Base-by-base conservation (phyloP, 2,329 filamentous ascomycete genomes). In the Anthostomella pinea region DNA sequence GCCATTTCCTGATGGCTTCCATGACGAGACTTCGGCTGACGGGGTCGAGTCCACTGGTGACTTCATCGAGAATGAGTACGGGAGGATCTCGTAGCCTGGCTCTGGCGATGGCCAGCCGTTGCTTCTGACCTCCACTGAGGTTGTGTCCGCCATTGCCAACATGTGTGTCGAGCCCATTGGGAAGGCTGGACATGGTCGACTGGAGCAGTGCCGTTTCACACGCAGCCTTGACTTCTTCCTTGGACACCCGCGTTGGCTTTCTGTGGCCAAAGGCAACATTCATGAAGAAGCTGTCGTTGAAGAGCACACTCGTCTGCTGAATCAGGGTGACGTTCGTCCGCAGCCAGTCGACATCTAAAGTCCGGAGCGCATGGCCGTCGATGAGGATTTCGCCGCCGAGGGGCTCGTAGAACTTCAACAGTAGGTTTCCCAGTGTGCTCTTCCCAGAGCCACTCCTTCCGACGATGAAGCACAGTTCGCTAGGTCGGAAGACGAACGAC, bases 371-470 rank as follows among this genome's bases (percentile, higher is more conserved):
- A 2, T 73, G 58, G 1, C 76, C 80, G 52, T 95, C 88, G 8
- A 97, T 66, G 0, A 73, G 57, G 11, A 96, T 81, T 0, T 75
- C 60, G 0, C 90, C 91, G 0, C 65, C 65, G 0, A 65, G 60
- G 0, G 86, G 78, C 6, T 77, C 68, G 54, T 96, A 95, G 50
- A 94, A 85, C 9, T 82, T 78, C 33, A 89, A 71, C 1, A 97
- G 70, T 1, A 97, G 70, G 54, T 87, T 88, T 1, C 84, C 82
- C 2, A 97, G 56, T 0, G 91, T 97, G 50, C 88, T 95, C 60
- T 97, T 97, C 0, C 91, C 91, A 2, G 87, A 95, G 1, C 93
- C 93, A 53, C 88, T 95, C 52, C 75, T 77, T 0, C 91, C 93
- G 32, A 96, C 78, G 2, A 97, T 70, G 53, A 93, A 96, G 0